Base-by-base conservation (phyloP, 805 yeast genomes). In the Yarrowia porcina region DNA sequence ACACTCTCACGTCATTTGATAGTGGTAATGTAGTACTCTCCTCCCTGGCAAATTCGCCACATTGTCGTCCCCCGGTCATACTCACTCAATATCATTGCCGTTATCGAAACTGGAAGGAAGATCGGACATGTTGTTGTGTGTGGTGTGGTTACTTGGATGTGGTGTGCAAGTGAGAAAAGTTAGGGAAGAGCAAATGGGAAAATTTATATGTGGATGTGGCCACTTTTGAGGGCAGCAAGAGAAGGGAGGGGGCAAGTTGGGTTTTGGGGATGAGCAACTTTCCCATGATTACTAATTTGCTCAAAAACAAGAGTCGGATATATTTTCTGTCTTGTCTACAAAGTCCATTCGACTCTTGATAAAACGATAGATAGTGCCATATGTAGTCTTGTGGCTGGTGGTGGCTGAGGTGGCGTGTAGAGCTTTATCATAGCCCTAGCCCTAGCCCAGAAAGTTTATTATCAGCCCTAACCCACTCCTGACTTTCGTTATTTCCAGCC, bases 21-120 rank as follows among this genome's bases (percentile, higher is more conserved):
- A 4, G 8, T 25, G 28, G 8, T 8, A 25, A 25, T 25, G 4
- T 25, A 4, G 8, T 25, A 8, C 28, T 25, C 4, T 25, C 28
- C 28, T 5, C 28, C 28, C 28, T n/a, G n/a, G n/a, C 28, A 25
- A 5, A 25, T 25, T 8, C 8, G 28, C 28, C 28, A 25, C 28
- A 25, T 8, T 8, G 8, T 25, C n/a, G 8, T 25, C 8, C 4
- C 28, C 28, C 28, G 13, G 25, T 13, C 8, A 27, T 23, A 56
- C 47, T 56, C 49, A 56, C 61, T 56, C 61, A 39, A 39, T n/a
- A 28, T 28, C 28, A 49, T 56, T 56, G 18, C 61, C 49, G 61
- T 41, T 56, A 56, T 56, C 61, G 61, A 56, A 56, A 56, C 61
- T 56, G 35, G 61, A 56, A 39, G 61, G 61, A 30, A 56, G 61